Conservation (phyloP, 306 rosid species). For the Urtica urens region DNA sequence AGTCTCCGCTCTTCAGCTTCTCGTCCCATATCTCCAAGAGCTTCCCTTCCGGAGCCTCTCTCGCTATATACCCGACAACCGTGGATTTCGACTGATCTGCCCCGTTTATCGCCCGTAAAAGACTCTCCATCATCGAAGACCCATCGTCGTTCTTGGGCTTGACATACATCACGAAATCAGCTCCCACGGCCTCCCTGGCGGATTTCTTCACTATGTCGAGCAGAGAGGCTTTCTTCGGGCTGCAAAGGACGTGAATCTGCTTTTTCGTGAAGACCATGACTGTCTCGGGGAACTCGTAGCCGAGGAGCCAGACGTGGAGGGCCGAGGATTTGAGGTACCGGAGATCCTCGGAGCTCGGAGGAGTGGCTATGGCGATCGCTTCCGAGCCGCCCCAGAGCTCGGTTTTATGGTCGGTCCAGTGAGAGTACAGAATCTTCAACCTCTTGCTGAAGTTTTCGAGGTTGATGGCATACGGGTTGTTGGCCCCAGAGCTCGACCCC, state of each 20-base stretch:
- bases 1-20: slow-evolving; percentile 16
- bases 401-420: slow-evolving; percentile 11
- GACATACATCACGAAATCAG: slow-evolving; percentile 20
- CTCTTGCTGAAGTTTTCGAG: slow-evolving; percentile 18
- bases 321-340: slow-evolving; percentile 30
- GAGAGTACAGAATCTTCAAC: slow-evolving; percentile 15
- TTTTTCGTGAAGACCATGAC: slow-evolving; percentile 23
- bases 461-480: slow-evolving; percentile 19
- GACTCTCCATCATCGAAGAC: slow-evolving; percentile 12
- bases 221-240: slow-evolving; percentile 28
- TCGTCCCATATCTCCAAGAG: slow-evolving; percentile 27
- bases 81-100: slow-evolving; percentile 15
- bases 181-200: slow-evolving; percentile 25
- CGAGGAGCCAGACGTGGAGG: slow-evolving; percentile 20
- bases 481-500: slow-evolving; percentile 5
- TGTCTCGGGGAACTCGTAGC: slow-evolving; percentile 30
- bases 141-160: slow-evolving; percentile 22
- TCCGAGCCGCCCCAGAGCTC: slow-evolving; percentile 20
- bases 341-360: slow-evolving; percentile 27
- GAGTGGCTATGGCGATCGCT: slow-evolving; percentile 22
- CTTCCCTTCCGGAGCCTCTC: slow-evolving; percentile 29
- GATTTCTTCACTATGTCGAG: slow-evolving; percentile 19
- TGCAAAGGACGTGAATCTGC: slow-evolving; percentile 28
- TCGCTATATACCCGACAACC: slow-evolving; percentile 22
- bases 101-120: slow-evolving; percentile 13